phyloP scores from a whole-genome alignment of 805 yeast genomes.

The Trichomonascus vanleenenianus region DNA sequence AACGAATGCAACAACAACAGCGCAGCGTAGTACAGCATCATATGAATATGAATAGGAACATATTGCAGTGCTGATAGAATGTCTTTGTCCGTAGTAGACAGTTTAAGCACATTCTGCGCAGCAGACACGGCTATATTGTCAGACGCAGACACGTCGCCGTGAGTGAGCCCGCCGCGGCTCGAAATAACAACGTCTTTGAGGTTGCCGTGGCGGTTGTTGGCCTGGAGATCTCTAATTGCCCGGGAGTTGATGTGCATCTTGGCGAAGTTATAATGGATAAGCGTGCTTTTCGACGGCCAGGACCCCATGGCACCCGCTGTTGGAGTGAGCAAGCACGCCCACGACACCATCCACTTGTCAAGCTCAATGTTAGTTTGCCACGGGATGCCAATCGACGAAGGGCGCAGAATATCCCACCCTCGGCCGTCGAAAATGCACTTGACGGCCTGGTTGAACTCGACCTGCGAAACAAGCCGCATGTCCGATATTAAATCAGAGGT shows the following conservation, averaged over 20 bases:
- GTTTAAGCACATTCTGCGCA: slow-evolving; percentile 52
- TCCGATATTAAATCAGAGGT: slow-evolving; percentile 25
- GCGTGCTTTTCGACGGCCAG: slow-evolving; percentile 65
- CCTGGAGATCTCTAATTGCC: slow-evolving; percentile 26
- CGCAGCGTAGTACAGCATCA: slow-evolving; percentile 64
- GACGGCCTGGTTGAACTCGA: slow-evolving; percentile 62
- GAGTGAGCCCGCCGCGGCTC: background rate
- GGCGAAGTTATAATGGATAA: slow-evolving; percentile 66
- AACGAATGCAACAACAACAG: slow-evolving; percentile 36
- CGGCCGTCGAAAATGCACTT: slow-evolving; percentile 48
- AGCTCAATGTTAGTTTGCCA: slow-evolving; percentile 58
- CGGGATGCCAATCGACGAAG: slow-evolving; percentile 58
- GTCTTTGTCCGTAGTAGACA: slow-evolving; percentile 53
- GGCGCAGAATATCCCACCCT: slow-evolving; percentile 55
- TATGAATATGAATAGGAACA: slow-evolving; percentile 66
- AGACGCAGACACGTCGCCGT: slow-evolving; percentile 9
- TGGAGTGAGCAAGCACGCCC: slow-evolving; percentile 65
- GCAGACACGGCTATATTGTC: slow-evolving; percentile 46
- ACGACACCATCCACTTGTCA: slow-evolving; percentile 74
- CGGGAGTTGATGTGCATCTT: slow-evolving; percentile 58
- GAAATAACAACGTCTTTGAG: slow-evolving; percentile 5
- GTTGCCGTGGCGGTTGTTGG: slow-evolving; percentile 11
- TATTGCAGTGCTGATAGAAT: slow-evolving; percentile 47
- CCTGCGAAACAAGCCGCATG: slow-evolving; percentile 56
- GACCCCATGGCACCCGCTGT: slow-evolving; percentile 38